A percentile compares a stretch with the other conserved stretches of the same genome.
Conservation (phyloP, 2,329 filamentous ascomycete genomes). For the Huntiella moniliformis region DNA sequence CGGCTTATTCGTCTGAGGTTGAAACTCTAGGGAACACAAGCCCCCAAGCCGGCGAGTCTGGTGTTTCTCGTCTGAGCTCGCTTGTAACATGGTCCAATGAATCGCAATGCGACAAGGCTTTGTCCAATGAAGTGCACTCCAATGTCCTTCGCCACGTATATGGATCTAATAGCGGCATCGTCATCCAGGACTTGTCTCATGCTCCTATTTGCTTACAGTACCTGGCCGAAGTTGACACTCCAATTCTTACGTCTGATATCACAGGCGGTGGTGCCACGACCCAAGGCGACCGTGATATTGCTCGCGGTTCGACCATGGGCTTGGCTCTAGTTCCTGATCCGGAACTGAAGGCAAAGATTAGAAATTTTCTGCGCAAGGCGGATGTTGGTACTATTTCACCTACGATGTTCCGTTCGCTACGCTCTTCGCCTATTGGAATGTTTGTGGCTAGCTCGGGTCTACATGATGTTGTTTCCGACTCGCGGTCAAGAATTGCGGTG, state of each 20-base stretch:
- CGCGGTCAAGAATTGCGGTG: conserved; percentile 5
- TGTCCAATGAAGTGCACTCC: conserved; percentile 2
- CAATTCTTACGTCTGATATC: neutral
- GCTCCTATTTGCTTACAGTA: conserved; percentile 10
- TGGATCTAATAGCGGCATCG: neutral
- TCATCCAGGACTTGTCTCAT: conserved; percentile 6
- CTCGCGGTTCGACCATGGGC: conserved; percentile 5
- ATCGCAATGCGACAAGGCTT: neutral
- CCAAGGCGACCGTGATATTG: conserved; percentile 6
- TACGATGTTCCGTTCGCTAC: conserved; percentile 7
- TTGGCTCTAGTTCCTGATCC: conserved; percentile 1
- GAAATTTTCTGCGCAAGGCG: conserved; percentile 2
- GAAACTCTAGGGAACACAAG: neutral
- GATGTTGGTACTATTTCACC: conserved; percentile 4
- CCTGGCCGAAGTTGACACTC: conserved; percentile 5
- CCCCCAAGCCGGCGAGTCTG: too few species aligned
- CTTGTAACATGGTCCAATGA: conserved; percentile 5
- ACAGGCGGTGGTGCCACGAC: neutral
- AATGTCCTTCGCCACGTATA: neutral
- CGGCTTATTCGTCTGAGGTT: conserved; percentile 1
- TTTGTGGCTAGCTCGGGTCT: conserved; percentile 7
- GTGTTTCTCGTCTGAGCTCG: neutral
- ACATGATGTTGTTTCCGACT: conserved; percentile 1
- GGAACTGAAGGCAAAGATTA: neutral
- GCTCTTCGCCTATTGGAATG: conserved; percentile 4